A percentile compares a stretch with the other conserved stretches of the same genome.
phyloP scores from a whole-genome alignment of 208 protist species.

The Trypanosoma avium region DNA sequence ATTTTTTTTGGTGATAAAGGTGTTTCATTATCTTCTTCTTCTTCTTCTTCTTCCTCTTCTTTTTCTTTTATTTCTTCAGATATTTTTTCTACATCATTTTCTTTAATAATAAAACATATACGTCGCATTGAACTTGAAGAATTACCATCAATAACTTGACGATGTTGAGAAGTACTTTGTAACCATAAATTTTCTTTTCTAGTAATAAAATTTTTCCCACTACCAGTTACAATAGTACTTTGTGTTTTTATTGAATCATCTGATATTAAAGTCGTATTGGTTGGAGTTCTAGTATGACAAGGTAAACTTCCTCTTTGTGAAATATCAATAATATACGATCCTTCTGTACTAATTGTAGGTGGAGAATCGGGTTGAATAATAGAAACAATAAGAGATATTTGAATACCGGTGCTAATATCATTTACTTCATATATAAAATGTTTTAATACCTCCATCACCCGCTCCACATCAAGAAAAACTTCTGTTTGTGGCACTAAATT shows the following conservation, averaged over 20 bases:
- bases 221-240: not conserved
- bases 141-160: constrained; percentile 7
- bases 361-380: not conserved
- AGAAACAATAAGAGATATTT: constrained; percentile 3
- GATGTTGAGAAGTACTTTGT: not conserved
- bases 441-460: constrained; percentile 52
- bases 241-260: not conserved
- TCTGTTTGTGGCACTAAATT: constrained; percentile 50
- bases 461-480: constrained; percentile 73
- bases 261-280: not conserved
- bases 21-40: not conserved
- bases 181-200: constrained; percentile 6
- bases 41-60: not conserved
- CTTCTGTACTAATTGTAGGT: not conserved
- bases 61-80: too few relatives aligned
- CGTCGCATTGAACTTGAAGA: constrained; percentile 7
- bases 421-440: constrained; percentile 32
- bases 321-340: not conserved
- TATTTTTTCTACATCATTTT: not conserved
- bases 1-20: not conserved
- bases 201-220: not conserved
- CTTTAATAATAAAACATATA: constrained; percentile 5
- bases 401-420: not conserved
- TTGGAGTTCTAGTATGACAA: not conserved
- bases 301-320: not conserved